phyloP scores from a whole-genome alignment of 768 basidiomycete species.

The Mycena rebaudengoi region DNA sequence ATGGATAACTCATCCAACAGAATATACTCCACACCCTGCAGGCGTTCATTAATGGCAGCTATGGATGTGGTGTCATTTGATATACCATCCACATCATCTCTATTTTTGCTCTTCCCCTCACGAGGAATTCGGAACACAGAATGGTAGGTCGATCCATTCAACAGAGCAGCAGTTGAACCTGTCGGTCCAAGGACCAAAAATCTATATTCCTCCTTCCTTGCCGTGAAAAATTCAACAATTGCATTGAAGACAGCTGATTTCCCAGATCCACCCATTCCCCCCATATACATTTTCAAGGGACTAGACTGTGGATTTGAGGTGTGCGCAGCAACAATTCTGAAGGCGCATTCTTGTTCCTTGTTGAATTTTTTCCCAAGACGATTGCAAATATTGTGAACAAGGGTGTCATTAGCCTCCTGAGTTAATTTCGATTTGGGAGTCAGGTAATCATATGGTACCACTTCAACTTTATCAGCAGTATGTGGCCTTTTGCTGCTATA shows the following conservation, averaged over 20 bases:
- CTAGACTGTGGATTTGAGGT: background rate
- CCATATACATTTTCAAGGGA: slow-evolving; percentile 41
- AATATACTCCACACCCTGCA: slow-evolving; percentile 38
- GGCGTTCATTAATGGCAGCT: background rate
- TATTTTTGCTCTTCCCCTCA: background rate
- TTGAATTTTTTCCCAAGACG: slow-evolving; percentile 38
- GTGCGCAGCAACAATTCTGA: slow-evolving; percentile 37
- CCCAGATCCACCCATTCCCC: slow-evolving; percentile 43
- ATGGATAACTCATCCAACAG: slow-evolving; percentile 50
- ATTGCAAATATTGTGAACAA: slow-evolving; percentile 1
- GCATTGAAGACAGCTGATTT: slow-evolving; percentile 40
- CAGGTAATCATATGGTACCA: slow-evolving; percentile 18
- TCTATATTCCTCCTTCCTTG: slow-evolving; percentile 28
- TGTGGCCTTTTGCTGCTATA: background rate
- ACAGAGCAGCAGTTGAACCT: slow-evolving; percentile 39
- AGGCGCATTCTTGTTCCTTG: slow-evolving; percentile 41
- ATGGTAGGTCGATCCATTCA: slow-evolving; percentile 48
- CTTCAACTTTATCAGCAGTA: slow-evolving; percentile 2
- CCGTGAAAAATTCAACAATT: slow-evolving; percentile 30
- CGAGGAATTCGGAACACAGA: slow-evolving; percentile 25
- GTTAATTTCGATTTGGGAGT: background rate
- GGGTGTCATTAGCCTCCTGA: background rate
- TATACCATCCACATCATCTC: background rate
- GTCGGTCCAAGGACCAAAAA: slow-evolving; percentile 42
- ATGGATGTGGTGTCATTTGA: background rate